Evolutionary conservation across 305 asterid species (phyloP).

Genomic region (Coffea humblotiana): DNA sequence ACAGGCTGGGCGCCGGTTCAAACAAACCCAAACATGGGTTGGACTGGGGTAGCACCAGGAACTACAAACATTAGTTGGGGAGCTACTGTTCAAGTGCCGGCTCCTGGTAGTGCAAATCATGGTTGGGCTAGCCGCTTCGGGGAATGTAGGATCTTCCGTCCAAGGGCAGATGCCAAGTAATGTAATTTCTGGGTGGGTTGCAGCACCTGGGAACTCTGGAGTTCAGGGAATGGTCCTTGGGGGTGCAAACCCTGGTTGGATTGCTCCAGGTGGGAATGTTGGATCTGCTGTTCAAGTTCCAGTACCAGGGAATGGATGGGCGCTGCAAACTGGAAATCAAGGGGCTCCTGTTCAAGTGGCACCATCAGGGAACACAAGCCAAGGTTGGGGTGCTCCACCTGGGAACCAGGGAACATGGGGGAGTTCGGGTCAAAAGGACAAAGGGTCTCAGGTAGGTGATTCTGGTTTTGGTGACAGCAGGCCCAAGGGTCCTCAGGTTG

Average conservation of each 20-base stretch:
- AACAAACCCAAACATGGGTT: slow-evolving; percentile 38
- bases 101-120: slow-evolving; percentile 42
- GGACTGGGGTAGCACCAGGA: slow-evolving; percentile 34
- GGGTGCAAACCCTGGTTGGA: slow-evolving; percentile 37
- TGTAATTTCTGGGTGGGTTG: slow-evolving; percentile 53
- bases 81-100: slow-evolving; percentile 35
- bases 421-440: slow-evolving; percentile 42
- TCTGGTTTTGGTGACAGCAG: slow-evolving; percentile 51
- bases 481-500: slow-evolving; percentile 50
- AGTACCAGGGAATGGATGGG: slow-evolving; percentile 34
- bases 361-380: slow-evolving; percentile 48
- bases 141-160: slow-evolving; percentile 33
- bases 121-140: slow-evolving; percentile 55
- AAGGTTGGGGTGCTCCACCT: slow-evolving; percentile 52
- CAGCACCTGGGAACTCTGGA: slow-evolving; percentile 35
- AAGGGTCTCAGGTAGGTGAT: slow-evolving; percentile 54
- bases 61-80: slow-evolving; percentile 34
- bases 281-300: slow-evolving; percentile 43
- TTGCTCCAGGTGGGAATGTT: slow-evolving; percentile 21
- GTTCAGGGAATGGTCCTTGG: slow-evolving; percentile 38
- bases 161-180: slow-evolving; percentile 47
- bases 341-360: slow-evolving; percentile 48
- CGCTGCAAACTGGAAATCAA: slow-evolving; percentile 29
- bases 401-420: slow-evolving; percentile 56
- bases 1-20: slow-evolving; percentile 62